Conservation (phyloP, 2,329 filamentous ascomycete genomes). For the Fusarium papillatum region DNA sequence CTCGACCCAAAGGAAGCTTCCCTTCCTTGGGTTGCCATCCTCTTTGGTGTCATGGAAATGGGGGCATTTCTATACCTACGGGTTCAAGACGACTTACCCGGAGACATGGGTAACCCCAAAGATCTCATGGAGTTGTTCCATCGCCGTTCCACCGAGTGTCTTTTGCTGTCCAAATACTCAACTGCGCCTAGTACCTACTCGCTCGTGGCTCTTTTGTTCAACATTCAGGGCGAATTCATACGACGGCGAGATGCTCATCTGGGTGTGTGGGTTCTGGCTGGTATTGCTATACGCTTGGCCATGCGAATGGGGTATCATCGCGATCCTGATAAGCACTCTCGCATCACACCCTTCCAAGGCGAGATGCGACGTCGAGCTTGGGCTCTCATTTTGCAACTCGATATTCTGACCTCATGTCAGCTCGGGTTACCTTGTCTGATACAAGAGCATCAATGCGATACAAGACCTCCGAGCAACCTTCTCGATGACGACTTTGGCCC, state of each 20-base stretch:
- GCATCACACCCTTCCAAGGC: conserved; percentile 26
- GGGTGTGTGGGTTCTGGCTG: conserved; percentile 26
- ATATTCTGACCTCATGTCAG: conserved; percentile 29
- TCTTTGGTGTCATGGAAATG: conserved; percentile 29
- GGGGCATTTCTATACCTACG: conserved; percentile 30
- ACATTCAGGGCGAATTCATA: conserved; percentile 32
- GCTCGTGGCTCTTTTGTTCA: conserved; percentile 26
- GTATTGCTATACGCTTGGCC: conserved; percentile 27
- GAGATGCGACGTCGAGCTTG: conserved; percentile 37
- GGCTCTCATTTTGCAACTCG: conserved; percentile 28
- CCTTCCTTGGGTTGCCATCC: conserved; percentile 27
- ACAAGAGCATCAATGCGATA: conserved; percentile 29
- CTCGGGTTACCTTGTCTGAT: conserved; percentile 30
- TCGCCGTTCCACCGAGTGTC: conserved; percentile 30
- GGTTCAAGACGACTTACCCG: conserved; percentile 21
- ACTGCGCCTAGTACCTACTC: conserved; percentile 9
- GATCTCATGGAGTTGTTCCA: conserved; percentile 24
- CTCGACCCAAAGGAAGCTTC: conserved; percentile 5
- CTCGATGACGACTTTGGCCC: conserved; percentile 29
- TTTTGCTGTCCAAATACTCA: conserved; percentile 29
- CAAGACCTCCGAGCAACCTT: conserved; percentile 20
- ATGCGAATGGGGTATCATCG: conserved; percentile 41
- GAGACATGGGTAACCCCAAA: conserved; percentile 16
- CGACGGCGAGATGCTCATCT: conserved; percentile 28
- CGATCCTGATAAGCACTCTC: conserved; percentile 18